Evolutionary conservation across 2,329 filamentous ascomycete species (phyloP), one percentile per base, ranked within the genome.

Genomic region (Volutella citrinella): DNA sequence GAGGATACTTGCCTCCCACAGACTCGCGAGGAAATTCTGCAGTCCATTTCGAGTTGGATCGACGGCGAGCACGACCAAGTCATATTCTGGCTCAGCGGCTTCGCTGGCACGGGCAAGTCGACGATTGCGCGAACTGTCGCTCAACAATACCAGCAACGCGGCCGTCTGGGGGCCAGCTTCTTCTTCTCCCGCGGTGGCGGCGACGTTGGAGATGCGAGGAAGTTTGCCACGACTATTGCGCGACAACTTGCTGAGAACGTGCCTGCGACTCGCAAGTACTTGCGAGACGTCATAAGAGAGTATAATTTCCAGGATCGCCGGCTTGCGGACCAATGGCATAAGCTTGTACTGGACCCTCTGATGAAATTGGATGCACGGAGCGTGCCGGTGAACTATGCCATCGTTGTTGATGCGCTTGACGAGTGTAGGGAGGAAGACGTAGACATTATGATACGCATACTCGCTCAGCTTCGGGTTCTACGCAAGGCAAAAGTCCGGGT

Each of bases 111-210:
- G 3, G 27, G 36, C 13, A 39, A 39, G 23, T 39, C 36, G 3
- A 66, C 59, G 10, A 60, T 65, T 7, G 54, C 30, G 19, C 54
- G 59, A 58, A 65, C 45, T 63, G 63, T 47, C 78, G 76, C 34
- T 39, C 35, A 8, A 6, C 7, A 9, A 26, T 27, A 19, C 3
- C 9, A 13, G 7, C 9, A 27, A n/a, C 9, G 15, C 3, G 28
- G 28, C 16, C 12, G 17, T 21, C 41, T 34, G 17, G 40, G 36
- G 20, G 43, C 34, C 22, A 42, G 31, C 30, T 42, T 42, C 26
- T 38, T 42, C 20, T 42, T 42, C 35, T 67, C 65, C 32, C 59
- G 54, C 40, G 64, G 61, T 2, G 64, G 65, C 34, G 50, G 43
- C 5, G 61, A 69, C 42, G 56, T 61, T 15, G 56, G 60, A 3